Conservation (phyloP, 768 basidiomycete genomes). For the Amanita thiersii region DNA sequence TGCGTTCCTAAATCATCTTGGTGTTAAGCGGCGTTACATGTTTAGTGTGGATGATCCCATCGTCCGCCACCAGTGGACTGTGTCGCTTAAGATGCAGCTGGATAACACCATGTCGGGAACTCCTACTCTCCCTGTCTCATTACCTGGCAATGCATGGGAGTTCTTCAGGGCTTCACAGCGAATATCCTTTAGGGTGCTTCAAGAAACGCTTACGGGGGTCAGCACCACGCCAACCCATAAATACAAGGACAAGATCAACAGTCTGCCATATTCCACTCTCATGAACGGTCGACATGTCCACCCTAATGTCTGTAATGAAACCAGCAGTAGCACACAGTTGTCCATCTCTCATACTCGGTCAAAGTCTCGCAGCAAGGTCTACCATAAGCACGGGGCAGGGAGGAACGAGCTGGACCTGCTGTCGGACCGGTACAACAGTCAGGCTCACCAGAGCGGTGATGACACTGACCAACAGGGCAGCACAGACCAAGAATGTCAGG, state of each 20-base stretch:
- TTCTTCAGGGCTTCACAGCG: slow-evolving; percentile 62
- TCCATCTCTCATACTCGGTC: slow-evolving; percentile 42
- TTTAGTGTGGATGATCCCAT: slow-evolving; percentile 84
- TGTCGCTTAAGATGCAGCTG: slow-evolving; percentile 59
- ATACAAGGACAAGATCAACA: slow-evolving; percentile 8
- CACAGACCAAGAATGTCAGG: slow-evolving; percentile 16
- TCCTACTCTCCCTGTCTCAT: slow-evolving; percentile 24
- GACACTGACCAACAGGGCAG: slow-evolving; percentile 22
- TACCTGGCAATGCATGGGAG: slow-evolving; percentile 23
- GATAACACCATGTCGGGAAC: slow-evolving; percentile 35
- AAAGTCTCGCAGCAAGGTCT: slow-evolving; percentile 64
- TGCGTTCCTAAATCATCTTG: slow-evolving; percentile 65
- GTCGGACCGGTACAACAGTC: slow-evolving; percentile 3
- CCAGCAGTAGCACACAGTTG: slow-evolving; percentile 16
- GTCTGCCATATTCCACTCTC: slow-evolving; percentile 5
- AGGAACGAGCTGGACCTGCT: slow-evolving; percentile 55
- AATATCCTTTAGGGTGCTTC: slow-evolving; percentile 77
- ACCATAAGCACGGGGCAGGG: slow-evolving; percentile 55
- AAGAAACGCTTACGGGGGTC: slow-evolving; percentile 66
- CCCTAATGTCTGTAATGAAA: slow-evolving; percentile 2
- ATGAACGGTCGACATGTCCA: slow-evolving; percentile 2
- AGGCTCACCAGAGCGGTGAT: slow-evolving; percentile 17
- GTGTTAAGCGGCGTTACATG: slow-evolving; percentile 81
- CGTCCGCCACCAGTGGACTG: slow-evolving; percentile 67
- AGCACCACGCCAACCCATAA: slow-evolving; percentile 8